Conservation (phyloP, 768 basidiomycete genomes). For the Nidularia pulvinata region DNA sequence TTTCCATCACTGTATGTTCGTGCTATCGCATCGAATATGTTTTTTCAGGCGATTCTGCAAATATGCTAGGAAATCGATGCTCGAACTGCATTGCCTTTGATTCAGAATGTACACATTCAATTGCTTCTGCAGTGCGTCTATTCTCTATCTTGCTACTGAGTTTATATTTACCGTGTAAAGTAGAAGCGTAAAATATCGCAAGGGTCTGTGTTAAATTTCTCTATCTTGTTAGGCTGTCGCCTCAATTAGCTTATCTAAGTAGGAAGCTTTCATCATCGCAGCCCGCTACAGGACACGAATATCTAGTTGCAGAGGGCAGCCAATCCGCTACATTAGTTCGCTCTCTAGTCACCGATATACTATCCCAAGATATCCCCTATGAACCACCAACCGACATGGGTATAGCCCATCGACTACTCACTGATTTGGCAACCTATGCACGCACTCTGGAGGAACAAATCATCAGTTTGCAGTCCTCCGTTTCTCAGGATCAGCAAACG, state of each 20-base stretch:
- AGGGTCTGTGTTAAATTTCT: not conserved
- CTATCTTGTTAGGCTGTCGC: not conserved
- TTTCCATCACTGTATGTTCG: not conserved
- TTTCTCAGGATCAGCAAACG: too few species aligned
- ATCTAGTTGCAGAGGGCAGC: too few species aligned
- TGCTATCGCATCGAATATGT: not conserved
- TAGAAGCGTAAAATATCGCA: not conserved
- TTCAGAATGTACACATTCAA: conserved; percentile 48
- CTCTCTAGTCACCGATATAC: not conserved
- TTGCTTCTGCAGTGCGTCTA: conserved; percentile 39
- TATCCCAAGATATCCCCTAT: not conserved
- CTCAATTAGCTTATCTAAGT: too few species aligned
- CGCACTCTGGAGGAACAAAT: conserved; percentile 2
- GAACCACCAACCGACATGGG: not conserved
- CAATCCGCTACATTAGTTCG: too few species aligned
- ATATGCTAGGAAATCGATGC: conserved; percentile 43
- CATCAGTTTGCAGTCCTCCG: not conserved
- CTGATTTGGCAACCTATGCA: conserved; percentile 5
- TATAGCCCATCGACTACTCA: not conserved
- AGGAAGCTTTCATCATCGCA: too few species aligned
- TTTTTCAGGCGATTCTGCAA: conserved; percentile 50
- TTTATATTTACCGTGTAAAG: too few species aligned
- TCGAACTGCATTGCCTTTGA: conserved; percentile 45
- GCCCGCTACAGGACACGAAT: too few species aligned
- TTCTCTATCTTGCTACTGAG: not conserved